Evolutionary conservation across 768 basidiomycete genomes (phyloP), one percentile per base, ranked within the genome.

Genomic region (Mycena leptocephala): DNA sequence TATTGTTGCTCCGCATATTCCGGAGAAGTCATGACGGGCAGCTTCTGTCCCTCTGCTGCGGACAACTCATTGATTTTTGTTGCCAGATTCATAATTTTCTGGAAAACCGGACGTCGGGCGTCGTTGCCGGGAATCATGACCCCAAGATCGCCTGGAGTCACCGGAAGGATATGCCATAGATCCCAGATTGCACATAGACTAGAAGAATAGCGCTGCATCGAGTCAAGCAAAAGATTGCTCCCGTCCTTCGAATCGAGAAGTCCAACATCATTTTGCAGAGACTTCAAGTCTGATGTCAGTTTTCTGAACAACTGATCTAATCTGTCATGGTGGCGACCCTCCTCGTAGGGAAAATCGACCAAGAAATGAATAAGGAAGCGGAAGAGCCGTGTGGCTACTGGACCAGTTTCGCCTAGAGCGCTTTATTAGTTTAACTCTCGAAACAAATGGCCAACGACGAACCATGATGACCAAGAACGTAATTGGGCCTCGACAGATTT

Each of bases 341-440:
- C 22, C 16, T 61, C 58, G 32, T 70, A 70, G n/a, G 53, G 69
- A 33, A 61, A 70, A 48, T 61, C 69, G 10, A 70, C 30, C 46
- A 71, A 39, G 59, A 71, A 71, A 39, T 71, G 69, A 2, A 70
- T 70, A 20, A 70, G 43, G 39, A 70, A 70, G 20, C 69, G 69
- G 58, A 70, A 70, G 32, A 26, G 22, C 7, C 59, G 41, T 1
- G 70, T 71, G 20, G 53, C 70, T 61, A 33, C 62, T 26, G 46
- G 32, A 35, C 70, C 70, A 35, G 59, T 71, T 13, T 46, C 59
- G 32, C 70, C 70, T 71, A 10, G 24, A 53, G 16, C 2, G 16
- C 11, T 33, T 20, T 48, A 41, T 9, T 41, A n/a, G 16, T 5
- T 28, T 1, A 43, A 16, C 16, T 7, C 43, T 10, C 32, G 24